Conservation (phyloP, 202 grass and related monocot species). For the Hordeum pubiflorum region DNA sequence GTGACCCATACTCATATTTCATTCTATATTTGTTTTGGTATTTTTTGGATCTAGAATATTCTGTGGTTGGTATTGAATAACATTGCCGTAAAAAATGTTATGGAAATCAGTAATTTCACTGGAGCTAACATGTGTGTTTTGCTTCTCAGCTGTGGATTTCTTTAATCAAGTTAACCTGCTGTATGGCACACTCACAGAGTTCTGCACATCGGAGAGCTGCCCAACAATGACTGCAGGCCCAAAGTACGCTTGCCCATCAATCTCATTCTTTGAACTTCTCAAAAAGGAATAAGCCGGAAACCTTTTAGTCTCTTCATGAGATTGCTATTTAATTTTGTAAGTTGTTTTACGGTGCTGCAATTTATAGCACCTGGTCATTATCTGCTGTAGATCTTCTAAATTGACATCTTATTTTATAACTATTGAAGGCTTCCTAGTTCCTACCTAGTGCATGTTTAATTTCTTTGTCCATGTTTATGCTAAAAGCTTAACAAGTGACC, state of each 20-base stretch:
- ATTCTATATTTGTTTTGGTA: not conserved
- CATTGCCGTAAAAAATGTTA: not conserved
- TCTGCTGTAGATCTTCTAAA: not conserved
- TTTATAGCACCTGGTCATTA: not conserved
- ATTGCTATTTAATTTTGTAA: not conserved
- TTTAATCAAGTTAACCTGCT: slow-evolving; percentile 99
- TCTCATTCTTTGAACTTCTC: slow-evolving; percentile 5
- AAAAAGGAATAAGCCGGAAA: not conserved
- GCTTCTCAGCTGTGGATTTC: slow-evolving; percentile 90
- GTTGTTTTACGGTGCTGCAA: not conserved
- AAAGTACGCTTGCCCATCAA: slow-evolving; percentile 45
- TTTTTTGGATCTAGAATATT: not conserved
- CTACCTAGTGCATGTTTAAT: not conserved
- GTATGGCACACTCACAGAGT: slow-evolving; percentile 88
- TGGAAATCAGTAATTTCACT: not conserved
- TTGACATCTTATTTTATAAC: not conserved
- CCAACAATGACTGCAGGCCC: slow-evolving; percentile 95
- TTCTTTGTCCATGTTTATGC: not conserved
- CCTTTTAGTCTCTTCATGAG: not conserved
- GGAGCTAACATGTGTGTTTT: slow-evolving; percentile 26
- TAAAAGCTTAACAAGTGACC: not conserved
- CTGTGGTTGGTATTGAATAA: not conserved
- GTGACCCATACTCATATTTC: not conserved
- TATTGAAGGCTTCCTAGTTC: not conserved
- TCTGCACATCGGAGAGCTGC: slow-evolving; percentile 87